phyloP scores from a whole-genome alignment of 169 alveolate species.

The Plasmodium blacklocki region DNA sequence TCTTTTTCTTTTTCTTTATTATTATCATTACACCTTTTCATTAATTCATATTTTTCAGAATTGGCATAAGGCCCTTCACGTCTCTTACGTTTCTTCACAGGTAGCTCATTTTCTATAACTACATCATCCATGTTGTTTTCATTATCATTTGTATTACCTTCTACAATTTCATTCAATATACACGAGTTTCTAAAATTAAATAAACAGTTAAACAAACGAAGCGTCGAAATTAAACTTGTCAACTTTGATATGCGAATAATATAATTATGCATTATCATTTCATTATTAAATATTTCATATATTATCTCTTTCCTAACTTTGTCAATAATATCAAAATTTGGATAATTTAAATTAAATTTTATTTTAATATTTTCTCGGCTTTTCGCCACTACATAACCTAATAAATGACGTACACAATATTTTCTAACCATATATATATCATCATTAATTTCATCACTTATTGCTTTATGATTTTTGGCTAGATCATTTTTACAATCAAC shows the following conservation, averaged over 20 bases:
- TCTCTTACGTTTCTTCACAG: background rate
- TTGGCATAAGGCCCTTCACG: background rate
- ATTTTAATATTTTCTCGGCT: slow-evolving; percentile 56
- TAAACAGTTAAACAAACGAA: slow-evolving; percentile 39
- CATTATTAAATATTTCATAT: slow-evolving; percentile 44
- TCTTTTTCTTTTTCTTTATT: background rate
- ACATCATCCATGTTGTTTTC: background rate
- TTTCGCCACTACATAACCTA: slow-evolving; percentile 52
- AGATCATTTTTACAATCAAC: background rate
- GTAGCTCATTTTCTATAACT: background rate
- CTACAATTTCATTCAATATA: slow-evolving; percentile 29
- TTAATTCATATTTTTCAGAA: background rate
- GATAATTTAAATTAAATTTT: slow-evolving; percentile 36
- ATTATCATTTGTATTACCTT: background rate
- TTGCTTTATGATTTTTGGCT: background rate
- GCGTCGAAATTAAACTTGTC: slow-evolving; percentile 29
- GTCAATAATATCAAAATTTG: slow-evolving; percentile 65
- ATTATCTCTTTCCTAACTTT: slow-evolving; percentile 43
- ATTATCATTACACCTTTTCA: background rate
- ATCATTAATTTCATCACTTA: slow-evolving; percentile 26
- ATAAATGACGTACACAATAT: slow-evolving; percentile 70
- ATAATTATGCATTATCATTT: slow-evolving; percentile 1
- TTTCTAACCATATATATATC: slow-evolving; percentile 70
- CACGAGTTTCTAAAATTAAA: slow-evolving; percentile 53
- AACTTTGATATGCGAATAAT: slow-evolving; percentile 36